Percentiles rank a stretch among this genome's conserved stretches.
These are phyloP conservation scores for Colletotrichum trifolii DNA, from an alignment of 2,329 filamentous ascomycete genomes.

Conservation along the genomic window DNA sequence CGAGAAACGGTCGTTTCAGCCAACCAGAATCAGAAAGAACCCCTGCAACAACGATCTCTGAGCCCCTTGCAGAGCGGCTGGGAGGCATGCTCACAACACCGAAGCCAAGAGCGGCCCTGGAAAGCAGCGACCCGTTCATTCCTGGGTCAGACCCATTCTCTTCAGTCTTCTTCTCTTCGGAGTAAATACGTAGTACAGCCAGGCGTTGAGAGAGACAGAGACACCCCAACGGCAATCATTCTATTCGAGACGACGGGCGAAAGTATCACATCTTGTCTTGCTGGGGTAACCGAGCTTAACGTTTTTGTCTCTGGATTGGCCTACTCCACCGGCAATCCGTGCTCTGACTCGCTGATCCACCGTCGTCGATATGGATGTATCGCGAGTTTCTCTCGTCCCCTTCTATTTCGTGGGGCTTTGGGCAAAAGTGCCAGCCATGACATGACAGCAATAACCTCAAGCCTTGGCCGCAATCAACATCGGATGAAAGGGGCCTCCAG, in stretches of 20 bases:
- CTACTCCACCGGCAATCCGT: constrained; percentile 14
- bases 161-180: constrained; percentile 5
- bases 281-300: constrained; percentile 21
- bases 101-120: constrained; percentile 21
- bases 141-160: too few species aligned
- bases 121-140: constrained; percentile 17
- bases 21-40: constrained; percentile 32
- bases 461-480: constrained; percentile 1
- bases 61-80: constrained; percentile 31
- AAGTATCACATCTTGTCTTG: constrained; percentile 19
- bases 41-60: constrained; percentile 35
- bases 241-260: constrained; percentile 27
- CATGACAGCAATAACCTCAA: constrained; percentile 17
- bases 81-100: constrained; percentile 14
- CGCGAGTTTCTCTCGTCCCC: background rate
- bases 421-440: constrained; percentile 4
- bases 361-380: constrained; percentile 2
- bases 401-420: background rate
- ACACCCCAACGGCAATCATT: constrained; percentile 25
- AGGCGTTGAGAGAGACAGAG: constrained; percentile 20
- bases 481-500: constrained; percentile 1
- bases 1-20: constrained; percentile 38
- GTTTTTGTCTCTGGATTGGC: constrained; percentile 30
- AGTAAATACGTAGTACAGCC: constrained; percentile 10
- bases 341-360: constrained; percentile 29